Evolutionary conservation across 2,329 filamentous ascomycete species (phyloP), one percentile per base, ranked within the genome.

Genomic region (Arthrobotrys pseudoclavata): DNA sequence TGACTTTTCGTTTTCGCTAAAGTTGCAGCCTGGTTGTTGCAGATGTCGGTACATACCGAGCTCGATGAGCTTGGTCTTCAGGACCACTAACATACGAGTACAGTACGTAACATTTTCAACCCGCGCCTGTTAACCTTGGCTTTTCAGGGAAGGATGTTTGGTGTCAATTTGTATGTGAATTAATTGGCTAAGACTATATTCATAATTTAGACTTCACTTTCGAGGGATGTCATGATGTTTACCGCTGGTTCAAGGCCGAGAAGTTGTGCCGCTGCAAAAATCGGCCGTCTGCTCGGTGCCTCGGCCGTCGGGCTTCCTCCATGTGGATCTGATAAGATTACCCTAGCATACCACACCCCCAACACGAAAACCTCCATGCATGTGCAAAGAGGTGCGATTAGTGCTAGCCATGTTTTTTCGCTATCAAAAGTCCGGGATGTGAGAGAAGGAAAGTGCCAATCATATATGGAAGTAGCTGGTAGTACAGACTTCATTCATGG

Each of bases 281-380:
- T 24, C 13, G 20, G 12, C 47, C 22, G 20, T 50, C 24, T 18
- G 34, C 9, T 4, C 20, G 57, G 57, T 62, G 57, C 20, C 40
- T 63, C 37, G 34, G 31, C 40, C 12, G 12, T 31, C 24, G 13
- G 40, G 57, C 42, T 45, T 40, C 37, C 13, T 40, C 13, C 48
- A 22, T 47, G 63, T 34, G 63, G 63, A 68, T 68, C 63, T 37
- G 63, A 68, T 68, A 26, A 68, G 63, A 55, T 68, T 45, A 37
- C 45, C 48, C 50, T 68, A 18, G 37, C 37, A 42, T 55, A 45
- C 34, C 63, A 68, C 48, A 68, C 63, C 63, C 48, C 63, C 48
- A 68, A 68, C 63, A 57, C 31, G 63, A 9, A 22, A 52, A 52
- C 45, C 48, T 20, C 47, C 47, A 50, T 50, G 47, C 45, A 48